These are phyloP conservation scores for Juncus inflexus DNA, from an alignment of 176 grass and related monocot species.

Conservation along the genomic window DNA sequence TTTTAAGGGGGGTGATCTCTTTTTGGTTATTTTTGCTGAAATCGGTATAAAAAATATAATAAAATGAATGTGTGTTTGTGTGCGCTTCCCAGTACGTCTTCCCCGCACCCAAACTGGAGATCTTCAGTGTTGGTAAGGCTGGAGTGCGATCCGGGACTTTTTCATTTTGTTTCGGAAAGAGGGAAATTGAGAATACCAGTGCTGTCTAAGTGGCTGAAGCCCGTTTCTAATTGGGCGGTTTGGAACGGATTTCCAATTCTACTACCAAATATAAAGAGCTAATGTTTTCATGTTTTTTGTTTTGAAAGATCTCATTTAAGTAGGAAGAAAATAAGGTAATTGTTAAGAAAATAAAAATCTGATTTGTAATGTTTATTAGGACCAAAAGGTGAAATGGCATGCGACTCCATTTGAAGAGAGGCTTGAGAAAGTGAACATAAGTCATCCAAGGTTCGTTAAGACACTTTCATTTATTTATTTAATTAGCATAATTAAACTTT, in stretches of 20 bases:
- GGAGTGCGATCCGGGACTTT: constrained; percentile 7
- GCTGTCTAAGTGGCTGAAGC: constrained; percentile 41
- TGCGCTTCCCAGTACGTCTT: constrained; percentile 49
- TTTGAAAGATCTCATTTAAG: not conserved
- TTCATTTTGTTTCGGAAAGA: constrained; percentile 6
- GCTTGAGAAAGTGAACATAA: constrained; percentile 51
- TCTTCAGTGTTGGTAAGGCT: constrained; percentile 20
- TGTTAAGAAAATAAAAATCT: not conserved
- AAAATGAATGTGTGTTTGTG: constrained; percentile 47
- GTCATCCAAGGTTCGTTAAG: constrained; percentile 38
- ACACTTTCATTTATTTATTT: not conserved
- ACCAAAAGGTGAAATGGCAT: constrained; percentile 69
- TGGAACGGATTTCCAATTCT: constrained; percentile 74
- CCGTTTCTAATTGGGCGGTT: constrained; percentile 24
- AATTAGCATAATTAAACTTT: not conserved
- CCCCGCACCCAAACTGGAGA: constrained; percentile 40
- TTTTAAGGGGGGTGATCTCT: too few species aligned
- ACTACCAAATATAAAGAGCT: constrained; percentile 72
- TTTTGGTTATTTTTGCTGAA: too few species aligned
- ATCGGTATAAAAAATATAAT: too few species aligned
- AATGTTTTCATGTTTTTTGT: not conserved
- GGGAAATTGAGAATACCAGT: too few species aligned
- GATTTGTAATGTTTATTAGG: constrained; percentile 36
- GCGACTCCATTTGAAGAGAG: constrained; percentile 73
- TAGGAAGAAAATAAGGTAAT: too few species aligned